Percentiles rank a stretch among this genome's conserved stretches.
These are phyloP conservation scores for Chaetothyriales sp. DNA, from an alignment of 2,329 filamentous ascomycete species.

Conservation along the genomic window DNA sequence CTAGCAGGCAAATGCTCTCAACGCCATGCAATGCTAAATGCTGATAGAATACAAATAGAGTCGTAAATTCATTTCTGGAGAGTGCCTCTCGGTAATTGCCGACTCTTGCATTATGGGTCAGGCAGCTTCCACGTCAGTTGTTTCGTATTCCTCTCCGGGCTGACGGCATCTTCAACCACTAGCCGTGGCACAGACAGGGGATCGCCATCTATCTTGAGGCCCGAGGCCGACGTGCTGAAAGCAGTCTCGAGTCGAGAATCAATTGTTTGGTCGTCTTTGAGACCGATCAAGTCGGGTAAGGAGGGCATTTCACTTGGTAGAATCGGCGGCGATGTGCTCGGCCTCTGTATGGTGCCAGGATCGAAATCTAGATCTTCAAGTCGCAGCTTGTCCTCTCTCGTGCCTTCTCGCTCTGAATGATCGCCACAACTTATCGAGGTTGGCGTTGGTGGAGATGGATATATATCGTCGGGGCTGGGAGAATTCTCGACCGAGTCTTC, in stretches of 20 bases:
- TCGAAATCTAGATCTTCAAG: conserved; percentile 16
- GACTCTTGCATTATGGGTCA: conserved; percentile 4
- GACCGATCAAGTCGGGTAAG: not conserved
- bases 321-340: conserved; percentile 15
- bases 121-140: conserved; percentile 16
- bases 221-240: not conserved
- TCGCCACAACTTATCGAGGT: conserved; percentile 11
- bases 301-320: conserved; percentile 6
- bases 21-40: not conserved
- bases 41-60: not conserved
- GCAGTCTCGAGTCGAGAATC: conserved; percentile 5
- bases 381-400: conserved; percentile 1
- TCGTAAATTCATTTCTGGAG: not conserved
- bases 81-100: not conserved
- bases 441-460: conserved; percentile 13
- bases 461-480: conserved; percentile 11
- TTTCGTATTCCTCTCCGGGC: conserved; percentile 4
- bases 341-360: conserved; percentile 16
- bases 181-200: not conserved
- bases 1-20: not conserved
- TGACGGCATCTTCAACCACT: conserved; percentile 8
- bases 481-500: conserved; percentile 11
- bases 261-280: conserved; percentile 6
- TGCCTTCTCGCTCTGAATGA: conserved; percentile 8
- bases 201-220: conserved; percentile 2